Base-by-base conservation (phyloP, 2,329 filamentous ascomycete genomes). In the Pyrenochaeta sp. region DNA sequence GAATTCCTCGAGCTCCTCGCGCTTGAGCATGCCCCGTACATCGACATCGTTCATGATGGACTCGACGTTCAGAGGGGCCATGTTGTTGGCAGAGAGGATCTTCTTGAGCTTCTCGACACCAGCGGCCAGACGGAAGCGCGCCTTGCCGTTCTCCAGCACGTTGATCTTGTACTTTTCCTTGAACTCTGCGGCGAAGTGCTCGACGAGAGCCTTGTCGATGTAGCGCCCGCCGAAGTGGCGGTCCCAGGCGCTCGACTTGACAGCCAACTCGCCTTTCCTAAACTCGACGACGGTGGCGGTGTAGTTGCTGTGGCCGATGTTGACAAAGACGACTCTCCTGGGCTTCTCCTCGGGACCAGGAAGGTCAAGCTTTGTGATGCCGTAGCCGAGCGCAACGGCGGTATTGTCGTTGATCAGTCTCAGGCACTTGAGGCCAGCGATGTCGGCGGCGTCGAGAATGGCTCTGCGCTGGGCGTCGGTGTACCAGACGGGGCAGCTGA, bases 101-200 rank as follows among this genome's bases (percentile, higher is more conserved):
- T 98, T 98, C 90, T 99, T 99, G 77, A 96, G 83, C 86, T 97
- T 97, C 86, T 99, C 95, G 54, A 93, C 93, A 56, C 91, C 93
- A 61, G 92, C 89, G 42, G 91, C 86, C 70, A 96, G 91, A 78
- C 95, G 92, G 68, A 93, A 88, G 79, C 90, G 87, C 58, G 94
- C 95, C 83, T 97, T 97, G 67, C 89, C 87, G 83, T 98, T 95
- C 68, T 88, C 89, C 80, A 89, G 88, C 82, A 99, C 94, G 78
- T 98, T 93, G 71, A 98, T 91, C 86, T 96, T 97, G 88, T 92
- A 96, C 81, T 96, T 97, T 81, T 92, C 91, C 83, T 95, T 92
- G 86, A 98, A 99, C 80, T 98, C 93, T 75, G 91, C 90, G 72
- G 91, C 91, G 75, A 99, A 92, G 83, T 98, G 94, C 77, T 98